Evolutionary conservation across 2,329 filamentous ascomycete species (phyloP), one percentile per base, ranked within the genome.

Genomic region (Nothophoma quercina): DNA sequence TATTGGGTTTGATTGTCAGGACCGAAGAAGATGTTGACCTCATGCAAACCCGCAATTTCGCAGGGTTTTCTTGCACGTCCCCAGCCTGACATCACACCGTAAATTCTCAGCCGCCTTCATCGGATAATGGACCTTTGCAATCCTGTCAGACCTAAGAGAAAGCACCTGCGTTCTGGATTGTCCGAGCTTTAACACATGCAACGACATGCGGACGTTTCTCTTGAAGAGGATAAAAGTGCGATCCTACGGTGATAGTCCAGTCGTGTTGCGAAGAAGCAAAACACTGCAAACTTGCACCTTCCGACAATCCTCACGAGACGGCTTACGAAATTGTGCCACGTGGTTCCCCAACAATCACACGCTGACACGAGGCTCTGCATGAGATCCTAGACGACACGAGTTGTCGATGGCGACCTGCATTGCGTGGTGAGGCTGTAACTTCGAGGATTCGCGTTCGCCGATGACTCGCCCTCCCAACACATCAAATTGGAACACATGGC

Each of bases 381-480:
- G 23, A n/a, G 3, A 16, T 25, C 21, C 33, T 29, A 18, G 36
- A 32, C 28, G 16, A 29, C 19, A 29, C 19, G 23, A 28, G 25
- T 18, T 13, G 7, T 21, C 25, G 19, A 26, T 10, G 36, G 42
- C 49, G 21, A 42, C 9, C 4, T 41, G 36, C 42, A 40, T 23
- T 21, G 12, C 23, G 15, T 4, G 19, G 22, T 15, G 35, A 52
- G 42, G 36, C 42, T 42, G 42, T 16, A 22, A 42, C 30, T 42
- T 42, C 29, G 32, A 46, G 36, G 38, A 25, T 30, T 45, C 42
- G 25, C 30, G 30, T 36, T 41, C 19, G 36, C 49, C 49, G 42
- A 46, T 45, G 29, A 30, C 35, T 35, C 28, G 25, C 29, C 18
- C 18, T 30, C 26, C 39, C 23, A 30, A 41, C 39, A 25, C 28